Evolutionary conservation across 2,329 filamentous ascomycete species (phyloP).

Genomic region (Beauveria varroae): DNA sequence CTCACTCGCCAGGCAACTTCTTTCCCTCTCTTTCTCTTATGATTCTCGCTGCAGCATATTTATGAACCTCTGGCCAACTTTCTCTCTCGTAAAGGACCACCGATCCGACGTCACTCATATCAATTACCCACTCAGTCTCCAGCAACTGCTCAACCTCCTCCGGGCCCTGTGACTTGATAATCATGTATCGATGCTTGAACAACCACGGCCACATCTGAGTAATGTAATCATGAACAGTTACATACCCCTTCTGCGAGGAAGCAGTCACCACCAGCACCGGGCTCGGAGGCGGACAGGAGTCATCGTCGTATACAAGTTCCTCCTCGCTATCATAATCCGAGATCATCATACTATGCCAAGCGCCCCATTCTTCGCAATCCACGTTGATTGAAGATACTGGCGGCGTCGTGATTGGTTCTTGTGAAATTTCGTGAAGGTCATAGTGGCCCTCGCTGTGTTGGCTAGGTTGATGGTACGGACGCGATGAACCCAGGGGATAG

Average conservation of each 20-base stretch:
- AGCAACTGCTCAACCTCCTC: not conserved
- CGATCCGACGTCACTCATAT: not conserved
- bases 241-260: conserved; percentile 1
- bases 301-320: not conserved
- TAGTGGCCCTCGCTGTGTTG: not conserved
- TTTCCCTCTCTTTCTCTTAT: not conserved
- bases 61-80: not conserved
- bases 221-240: conserved; percentile 4
- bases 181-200: not conserved
- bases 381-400: not conserved
- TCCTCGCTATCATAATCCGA: not conserved
- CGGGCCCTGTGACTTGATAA: not conserved
- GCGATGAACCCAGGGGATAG: not conserved
- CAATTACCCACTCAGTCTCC: not conserved
- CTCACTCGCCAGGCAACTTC: not conserved
- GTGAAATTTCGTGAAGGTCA: conserved; percentile 2
- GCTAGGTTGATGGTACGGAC: not conserved
- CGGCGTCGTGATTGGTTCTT: not conserved
- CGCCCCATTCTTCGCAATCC: not conserved
- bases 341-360: not conserved
- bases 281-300: not conserved
- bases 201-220: conserved; percentile 3
- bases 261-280: not conserved
- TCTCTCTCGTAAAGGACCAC: not conserved
- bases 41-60: not conserved